Conservation (phyloP, 2,329 filamentous ascomycete species). For the Monosporascus sp. region DNA sequence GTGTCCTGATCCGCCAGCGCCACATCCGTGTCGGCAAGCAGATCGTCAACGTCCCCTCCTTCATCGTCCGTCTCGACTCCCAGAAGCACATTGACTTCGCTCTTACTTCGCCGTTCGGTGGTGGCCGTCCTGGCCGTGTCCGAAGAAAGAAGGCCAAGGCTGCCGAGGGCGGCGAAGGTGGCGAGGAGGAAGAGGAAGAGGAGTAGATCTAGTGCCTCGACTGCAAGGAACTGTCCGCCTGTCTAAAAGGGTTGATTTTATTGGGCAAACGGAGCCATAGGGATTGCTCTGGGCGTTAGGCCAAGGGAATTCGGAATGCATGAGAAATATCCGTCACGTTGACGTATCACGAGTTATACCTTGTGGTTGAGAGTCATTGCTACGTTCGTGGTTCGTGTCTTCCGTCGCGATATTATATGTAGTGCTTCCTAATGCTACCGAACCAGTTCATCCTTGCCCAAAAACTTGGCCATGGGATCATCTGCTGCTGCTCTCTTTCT, state of each 20-base stretch:
- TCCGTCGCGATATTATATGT: not conserved
- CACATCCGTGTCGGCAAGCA: conserved; percentile 99
- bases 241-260: not conserved
- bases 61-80: conserved; percentile 99
- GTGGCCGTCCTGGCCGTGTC: conserved; percentile 94
- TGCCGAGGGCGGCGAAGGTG: conserved; percentile 77
- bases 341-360: not conserved
- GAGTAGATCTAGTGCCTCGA: conserved; percentile 40
- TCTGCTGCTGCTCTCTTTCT: conserved; percentile 66
- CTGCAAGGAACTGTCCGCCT: not conserved
- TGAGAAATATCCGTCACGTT: conserved; percentile 21
- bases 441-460: conserved; percentile 67
- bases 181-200: conserved; percentile 83
- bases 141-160: conserved; percentile 99
- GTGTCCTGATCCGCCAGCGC: conserved; percentile 98
- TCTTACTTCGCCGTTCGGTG: conserved; percentile 94
- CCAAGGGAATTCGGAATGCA: conserved; percentile 36
- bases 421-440: conserved; percentile 24
- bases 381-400: not conserved
- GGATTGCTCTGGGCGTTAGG: conserved; percentile 50
- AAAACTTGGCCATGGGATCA: conserved; percentile 81
- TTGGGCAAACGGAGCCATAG: conserved; percentile 31
- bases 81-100: conserved; percentile 99
- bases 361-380: too few relatives aligned
- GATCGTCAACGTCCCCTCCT: conserved; percentile 99